Base-by-base conservation (phyloP, 257 asterid genomes). In the Ilex aquifolium region DNA sequence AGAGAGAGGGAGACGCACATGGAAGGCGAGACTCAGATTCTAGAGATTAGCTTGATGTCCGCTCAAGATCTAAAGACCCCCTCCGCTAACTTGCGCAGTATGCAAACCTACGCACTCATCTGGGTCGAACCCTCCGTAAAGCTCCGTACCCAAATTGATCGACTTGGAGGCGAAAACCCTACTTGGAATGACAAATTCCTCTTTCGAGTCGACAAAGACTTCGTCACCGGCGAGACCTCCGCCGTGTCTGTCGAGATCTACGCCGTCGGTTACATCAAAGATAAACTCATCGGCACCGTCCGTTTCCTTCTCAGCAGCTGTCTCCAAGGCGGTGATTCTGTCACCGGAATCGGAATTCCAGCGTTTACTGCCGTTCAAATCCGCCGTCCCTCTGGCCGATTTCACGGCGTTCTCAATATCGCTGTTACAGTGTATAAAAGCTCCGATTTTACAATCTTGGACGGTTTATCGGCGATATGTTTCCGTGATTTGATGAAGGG, bases 151-250 rank as follows among this genome's bases (percentile, higher is more conserved):
- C 74, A 79, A 4, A 64, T 81, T 32, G 99, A 93, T 67, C 76
- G 80, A 1, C 59, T 79, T 54, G 92, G 92, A 17, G 80, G 86
- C 53, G 95, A 81, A 44, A 90, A 87, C 70, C 97, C 99, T 36
- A 85, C 86, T 57, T 90, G 97, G 99, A 90, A 93, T 75, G 99
- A 89, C 76, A 87, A 84, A 32, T 92, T 92, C 64, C 90, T 89
- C 58, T 92, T 92, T 74, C 81, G 91, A 12, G 94, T 89, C 40
- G 70, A 88, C 11, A 65, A 83, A 1, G 86, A 82, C 0, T 92
- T 92, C 80, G 30, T 85, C 36, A 60, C 86, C 27, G 66, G 86
- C 36, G 99, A 92, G 0, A 92, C 99, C 12, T 85, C 97, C 67
- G 97, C 88, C 57, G 96, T 92, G 32, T 62, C 83, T 9, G 81